These are phyloP conservation scores for Tolypocladium ophioglossoides DNA, from an alignment of 2,329 filamentous ascomycete genomes.

Conservation along the genomic window DNA sequence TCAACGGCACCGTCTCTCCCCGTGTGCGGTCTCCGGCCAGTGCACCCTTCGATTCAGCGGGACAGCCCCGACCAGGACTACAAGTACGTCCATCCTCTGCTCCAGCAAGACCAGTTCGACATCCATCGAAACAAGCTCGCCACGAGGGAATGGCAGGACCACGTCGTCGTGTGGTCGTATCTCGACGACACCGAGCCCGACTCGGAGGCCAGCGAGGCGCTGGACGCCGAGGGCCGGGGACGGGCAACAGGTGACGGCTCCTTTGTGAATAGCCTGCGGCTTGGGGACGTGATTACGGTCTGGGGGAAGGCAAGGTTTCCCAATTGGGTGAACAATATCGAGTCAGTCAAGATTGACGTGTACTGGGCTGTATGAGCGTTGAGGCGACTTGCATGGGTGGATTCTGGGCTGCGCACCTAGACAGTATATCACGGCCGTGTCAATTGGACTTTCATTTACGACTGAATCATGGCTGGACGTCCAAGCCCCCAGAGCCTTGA, in stretches of 20 bases:
- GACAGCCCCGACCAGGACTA: conserved; percentile 11
- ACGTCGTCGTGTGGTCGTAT: conserved; percentile 44
- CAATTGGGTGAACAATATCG: conserved; percentile 41
- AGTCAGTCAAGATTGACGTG: conserved; percentile 40
- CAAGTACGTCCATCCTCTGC: conserved; percentile 26
- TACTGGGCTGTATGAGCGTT: conserved; percentile 40
- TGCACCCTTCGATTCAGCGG: conserved; percentile 20
- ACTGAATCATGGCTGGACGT: no score
- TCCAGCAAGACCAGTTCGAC: conserved; percentile 22
- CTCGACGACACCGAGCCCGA: conserved; percentile 35
- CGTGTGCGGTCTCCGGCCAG: conserved; percentile 23
- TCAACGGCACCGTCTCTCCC: conserved; percentile 14
- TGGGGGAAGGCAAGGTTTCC: conserved; percentile 49
- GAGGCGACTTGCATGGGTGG: no score
- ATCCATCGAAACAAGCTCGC: conserved; percentile 39
- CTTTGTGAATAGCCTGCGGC: conserved; percentile 42
- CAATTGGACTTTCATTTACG: neutral
- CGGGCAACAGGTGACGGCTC: conserved; percentile 37
- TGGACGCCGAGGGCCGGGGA: conserved; percentile 37
- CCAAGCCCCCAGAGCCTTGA: no score
- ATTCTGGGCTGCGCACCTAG: neutral
- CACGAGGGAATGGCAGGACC: conserved; percentile 18
- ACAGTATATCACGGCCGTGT: neutral
- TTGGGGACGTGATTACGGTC: conserved; percentile 52
- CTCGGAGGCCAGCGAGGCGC: conserved; percentile 24